Evolutionary conservation across 2,329 filamentous ascomycete species (phyloP).

Genomic region (Colletotrichum chlorophyti): DNA sequence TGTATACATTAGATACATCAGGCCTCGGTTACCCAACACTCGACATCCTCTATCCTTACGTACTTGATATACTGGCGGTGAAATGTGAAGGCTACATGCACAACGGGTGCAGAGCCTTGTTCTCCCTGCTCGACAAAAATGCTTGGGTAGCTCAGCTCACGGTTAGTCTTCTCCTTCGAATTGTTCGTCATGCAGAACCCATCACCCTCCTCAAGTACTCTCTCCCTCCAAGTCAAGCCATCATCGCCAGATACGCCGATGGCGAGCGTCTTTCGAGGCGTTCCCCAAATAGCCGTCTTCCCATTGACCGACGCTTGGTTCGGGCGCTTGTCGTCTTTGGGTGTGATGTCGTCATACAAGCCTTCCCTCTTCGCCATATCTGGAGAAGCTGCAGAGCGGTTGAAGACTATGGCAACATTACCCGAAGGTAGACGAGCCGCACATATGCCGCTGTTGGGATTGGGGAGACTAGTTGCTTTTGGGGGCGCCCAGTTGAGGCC

Average conservation of each 20-base stretch:
- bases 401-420: constrained; percentile 45
- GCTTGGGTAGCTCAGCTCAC: constrained; percentile 52
- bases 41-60: constrained; percentile 37
- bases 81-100: constrained; percentile 49
- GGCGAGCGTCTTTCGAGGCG: constrained; percentile 43
- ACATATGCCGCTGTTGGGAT: constrained; percentile 50
- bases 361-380: constrained; percentile 44
- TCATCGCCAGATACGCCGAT: constrained; percentile 43
- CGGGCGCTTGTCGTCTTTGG: constrained; percentile 44
- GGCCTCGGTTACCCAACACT: constrained; percentile 32
- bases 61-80: constrained; percentile 51
- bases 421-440: constrained; percentile 44
- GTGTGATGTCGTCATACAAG: constrained; percentile 52
- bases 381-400: constrained; percentile 42
- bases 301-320: constrained; percentile 44
- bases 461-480: constrained; percentile 43
- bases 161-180: constrained; percentile 46
- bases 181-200: constrained; percentile 55
- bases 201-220: constrained; percentile 49
- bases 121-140: constrained; percentile 40
- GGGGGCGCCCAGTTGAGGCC: constrained; percentile 47
- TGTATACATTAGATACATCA: background rate
- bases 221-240: constrained; percentile 44
- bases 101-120: constrained; percentile 27
- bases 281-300: constrained; percentile 51